phyloP scores from a whole-genome alignment of 1,284 basidiomycete species.

The Leccinum griseonigrum region DNA sequence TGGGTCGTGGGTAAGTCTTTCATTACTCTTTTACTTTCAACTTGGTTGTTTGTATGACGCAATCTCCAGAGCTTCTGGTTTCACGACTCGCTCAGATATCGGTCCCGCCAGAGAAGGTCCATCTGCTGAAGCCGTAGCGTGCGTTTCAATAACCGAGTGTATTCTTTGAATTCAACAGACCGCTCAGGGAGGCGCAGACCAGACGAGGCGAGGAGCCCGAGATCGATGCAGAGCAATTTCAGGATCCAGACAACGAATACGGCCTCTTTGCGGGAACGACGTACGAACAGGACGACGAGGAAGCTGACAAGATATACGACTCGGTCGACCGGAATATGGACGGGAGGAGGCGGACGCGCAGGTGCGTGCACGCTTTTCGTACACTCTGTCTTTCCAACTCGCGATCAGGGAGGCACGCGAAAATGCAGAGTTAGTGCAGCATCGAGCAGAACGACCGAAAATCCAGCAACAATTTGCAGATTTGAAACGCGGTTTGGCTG shows the following conservation, averaged over 20 bases:
- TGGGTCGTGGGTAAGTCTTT: slow-evolving; percentile 80
- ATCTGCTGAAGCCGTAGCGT: slow-evolving; percentile 86
- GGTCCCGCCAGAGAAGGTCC: slow-evolving; percentile 96
- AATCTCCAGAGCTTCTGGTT: slow-evolving; percentile 81
- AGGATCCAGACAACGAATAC: slow-evolving; percentile 97
- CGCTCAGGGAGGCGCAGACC: slow-evolving; percentile 63
- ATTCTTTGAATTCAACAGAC: not conserved
- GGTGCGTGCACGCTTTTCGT: slow-evolving; percentile 58
- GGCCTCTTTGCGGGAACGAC: slow-evolving; percentile 95
- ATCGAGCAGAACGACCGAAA: slow-evolving; percentile 80
- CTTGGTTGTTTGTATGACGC: slow-evolving; percentile 2
- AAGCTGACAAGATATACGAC: slow-evolving; percentile 95
- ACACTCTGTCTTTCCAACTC: slow-evolving; percentile 36
- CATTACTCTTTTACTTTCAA: not conserved
- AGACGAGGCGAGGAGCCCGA: slow-evolving; percentile 84
- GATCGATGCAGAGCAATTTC: slow-evolving; percentile 85
- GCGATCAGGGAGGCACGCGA: slow-evolving; percentile 69
- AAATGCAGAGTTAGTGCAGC: slow-evolving; percentile 66
- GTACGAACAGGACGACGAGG: slow-evolving; percentile 97
- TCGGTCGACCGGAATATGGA: slow-evolving; percentile 90
- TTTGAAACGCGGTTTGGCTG: slow-evolving; percentile 85
- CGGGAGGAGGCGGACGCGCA: slow-evolving; percentile 72
- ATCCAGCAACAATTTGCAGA: slow-evolving; percentile 95
- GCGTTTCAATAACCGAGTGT: slow-evolving; percentile 27
- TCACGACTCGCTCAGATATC: slow-evolving; percentile 98